phyloP scores from a whole-genome alignment of 2,329 filamentous ascomycete genomes.

The Monosporascus sp. region DNA sequence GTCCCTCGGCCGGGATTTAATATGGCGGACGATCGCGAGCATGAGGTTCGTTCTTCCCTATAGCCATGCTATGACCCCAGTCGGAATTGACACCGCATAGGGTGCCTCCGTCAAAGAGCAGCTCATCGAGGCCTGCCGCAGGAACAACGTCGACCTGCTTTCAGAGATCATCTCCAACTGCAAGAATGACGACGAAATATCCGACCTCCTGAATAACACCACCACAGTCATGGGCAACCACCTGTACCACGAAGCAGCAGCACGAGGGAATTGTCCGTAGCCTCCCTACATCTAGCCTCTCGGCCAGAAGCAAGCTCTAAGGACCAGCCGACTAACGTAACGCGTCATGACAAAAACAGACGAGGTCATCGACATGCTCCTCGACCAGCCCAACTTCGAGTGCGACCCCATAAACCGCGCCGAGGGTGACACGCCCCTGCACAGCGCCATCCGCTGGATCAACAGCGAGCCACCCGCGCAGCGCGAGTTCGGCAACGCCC shows the following conservation, averaged over 20 bases:
- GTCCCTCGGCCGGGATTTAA: constrained; percentile 10
- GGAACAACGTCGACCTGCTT: constrained; percentile 86
- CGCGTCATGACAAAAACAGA: constrained; percentile 39
- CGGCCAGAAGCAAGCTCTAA: background rate
- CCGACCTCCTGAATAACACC: constrained; percentile 77
- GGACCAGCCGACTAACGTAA: constrained; percentile 2
- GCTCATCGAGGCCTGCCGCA: constrained; percentile 86
- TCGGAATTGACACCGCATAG: constrained; percentile 35
- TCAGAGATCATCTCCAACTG: constrained; percentile 63
- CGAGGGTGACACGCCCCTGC: constrained; percentile 74
- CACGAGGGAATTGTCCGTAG: constrained; percentile 74
- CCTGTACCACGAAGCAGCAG: constrained; percentile 83
- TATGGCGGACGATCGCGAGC: constrained; percentile 28
- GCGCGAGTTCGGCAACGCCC: constrained; percentile 57
- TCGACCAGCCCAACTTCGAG: constrained; percentile 80
- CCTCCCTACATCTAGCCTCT: background rate
- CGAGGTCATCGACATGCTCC: constrained; percentile 74
- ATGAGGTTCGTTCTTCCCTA: constrained; percentile 23
- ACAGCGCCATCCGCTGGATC: constrained; percentile 72
- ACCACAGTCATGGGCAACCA: constrained; percentile 83
- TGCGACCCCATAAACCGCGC: constrained; percentile 70
- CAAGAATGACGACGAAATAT: constrained; percentile 59
- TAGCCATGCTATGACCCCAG: background rate
- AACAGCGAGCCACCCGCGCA: constrained; percentile 62
- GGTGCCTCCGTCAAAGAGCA: constrained; percentile 82